phyloP scores from a whole-genome alignment of 2,329 filamentous ascomycete genomes.

The Penicillium sp. region DNA sequence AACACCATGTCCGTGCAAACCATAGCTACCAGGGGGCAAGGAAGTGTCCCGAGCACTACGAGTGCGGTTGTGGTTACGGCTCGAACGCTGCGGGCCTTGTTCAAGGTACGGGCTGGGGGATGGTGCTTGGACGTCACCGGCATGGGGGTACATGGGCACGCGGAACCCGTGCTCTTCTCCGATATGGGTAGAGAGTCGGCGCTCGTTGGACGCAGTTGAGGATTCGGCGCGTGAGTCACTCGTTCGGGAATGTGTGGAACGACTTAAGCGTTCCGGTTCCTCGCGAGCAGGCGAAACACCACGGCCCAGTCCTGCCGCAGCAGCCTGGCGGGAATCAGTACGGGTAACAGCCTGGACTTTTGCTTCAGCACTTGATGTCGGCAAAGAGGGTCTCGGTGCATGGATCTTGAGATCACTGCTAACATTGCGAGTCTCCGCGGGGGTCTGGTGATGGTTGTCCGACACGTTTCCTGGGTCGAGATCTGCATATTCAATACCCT shows the following conservation, averaged over 20 bases:
- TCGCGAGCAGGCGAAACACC: constrained; percentile 46
- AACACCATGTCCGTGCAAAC: constrained; percentile 82
- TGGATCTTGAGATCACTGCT: constrained; percentile 80
- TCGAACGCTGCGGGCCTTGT: constrained; percentile 46
- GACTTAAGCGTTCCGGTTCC: constrained; percentile 54
- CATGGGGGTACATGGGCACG: constrained; percentile 89
- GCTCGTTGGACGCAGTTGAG: constrained; percentile 48
- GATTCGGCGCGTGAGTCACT: constrained; percentile 55
- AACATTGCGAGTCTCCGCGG: constrained; percentile 73
- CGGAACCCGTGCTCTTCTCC: constrained; percentile 86
- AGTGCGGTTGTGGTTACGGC: constrained; percentile 65
- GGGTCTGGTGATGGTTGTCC: constrained; percentile 47
- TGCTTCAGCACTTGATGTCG: constrained; percentile 75
- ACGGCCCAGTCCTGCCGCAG: constrained; percentile 78
- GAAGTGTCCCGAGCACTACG: constrained; percentile 69
- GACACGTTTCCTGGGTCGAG: constrained; percentile 46
- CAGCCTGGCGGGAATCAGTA: constrained; percentile 84
- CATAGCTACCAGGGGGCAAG: constrained; percentile 84
- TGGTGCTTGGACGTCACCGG: constrained; percentile 93
- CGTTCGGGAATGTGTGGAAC: constrained; percentile 60
- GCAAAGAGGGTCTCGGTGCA: constrained; percentile 83
- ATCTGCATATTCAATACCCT: constrained; percentile 82
- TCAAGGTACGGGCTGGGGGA: constrained; percentile 65
- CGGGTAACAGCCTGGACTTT: constrained; percentile 80
- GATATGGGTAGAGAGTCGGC: constrained; percentile 55